Base-by-base conservation (phyloP, 495 filamentous ascomycete species). In the Talaromyces thailandensis region DNA sequence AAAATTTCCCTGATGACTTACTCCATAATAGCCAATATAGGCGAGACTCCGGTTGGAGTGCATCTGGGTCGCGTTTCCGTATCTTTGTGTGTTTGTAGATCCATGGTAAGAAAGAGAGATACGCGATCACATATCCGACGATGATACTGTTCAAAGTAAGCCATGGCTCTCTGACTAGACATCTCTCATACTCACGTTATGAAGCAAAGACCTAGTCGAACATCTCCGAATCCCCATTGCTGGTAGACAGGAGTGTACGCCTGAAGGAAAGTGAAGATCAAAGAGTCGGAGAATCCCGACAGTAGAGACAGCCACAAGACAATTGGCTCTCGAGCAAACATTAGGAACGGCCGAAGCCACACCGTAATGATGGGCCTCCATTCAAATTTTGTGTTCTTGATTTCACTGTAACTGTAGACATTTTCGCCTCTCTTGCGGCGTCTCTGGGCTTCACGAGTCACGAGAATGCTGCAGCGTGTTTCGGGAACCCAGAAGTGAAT, bases 201-300 rank as follows among this genome's bases (percentile, higher is more conserved):
- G 71, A 72, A 89, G 84, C 84, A 71, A 37, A 88, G 72, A 1
- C 85, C 84, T 11, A 80, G 68, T 24, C 78, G 67, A 18, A 81
- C 74, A 12, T 76, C 71, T n/a, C 71, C 73, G 66, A 88, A 89
- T 18, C 71, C 70, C 84, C 84, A 89, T 64, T 86, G 84, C 51
- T 75, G 67, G 69, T 84, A 89, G 7, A 88, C 83, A 12, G 84
- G 76, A 0, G 64, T 64, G 67, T 86, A 86, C 0, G 82, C 83
- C 63, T 88, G 81, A 60, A 88, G 80, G 70, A 88, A 87, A 71
- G 84, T 87, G 76, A 89, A 89, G 69, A 90, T 87, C 29, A 90
- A 77, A 35, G 86, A 86, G 65, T 90, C 87, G 28, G 78, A 82
- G 74, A 89, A 88, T n/a, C 87, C 87, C 52, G 80, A 84, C 32